Percentiles rank a stretch among this genome's conserved stretches.
phyloP scores from a whole-genome alignment of 2,329 filamentous ascomycete genomes.

The Diplodia scrobiculata region DNA sequence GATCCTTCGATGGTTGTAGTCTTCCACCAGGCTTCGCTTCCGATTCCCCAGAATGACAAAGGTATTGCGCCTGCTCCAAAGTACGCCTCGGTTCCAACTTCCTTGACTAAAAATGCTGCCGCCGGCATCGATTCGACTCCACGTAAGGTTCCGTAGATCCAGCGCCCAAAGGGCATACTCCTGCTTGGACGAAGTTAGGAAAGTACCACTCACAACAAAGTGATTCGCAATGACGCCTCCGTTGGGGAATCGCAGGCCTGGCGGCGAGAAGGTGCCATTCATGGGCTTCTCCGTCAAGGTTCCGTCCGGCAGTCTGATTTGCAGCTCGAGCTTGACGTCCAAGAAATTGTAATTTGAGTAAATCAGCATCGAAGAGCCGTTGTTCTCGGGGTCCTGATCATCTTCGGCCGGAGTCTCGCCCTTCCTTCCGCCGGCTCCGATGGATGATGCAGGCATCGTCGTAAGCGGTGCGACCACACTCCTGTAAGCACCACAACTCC shows the following conservation, averaged over 20 bases:
- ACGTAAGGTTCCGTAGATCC: conserved; percentile 82
- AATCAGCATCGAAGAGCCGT: conserved; percentile 75
- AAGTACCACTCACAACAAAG: conserved; percentile 96
- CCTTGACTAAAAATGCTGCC: conserved; percentile 91
- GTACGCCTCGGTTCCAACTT: conserved; percentile 92
- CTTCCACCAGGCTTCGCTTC: conserved; percentile 89
- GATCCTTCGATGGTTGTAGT: conserved; percentile 96
- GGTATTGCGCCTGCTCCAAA: conserved; percentile 91
- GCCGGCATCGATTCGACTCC: conserved; percentile 94
- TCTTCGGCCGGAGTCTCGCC: conserved; percentile 32
- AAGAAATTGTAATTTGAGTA: conserved; percentile 99
- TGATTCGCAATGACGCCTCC: conserved; percentile 93
- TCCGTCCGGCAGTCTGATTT: conserved; percentile 82
- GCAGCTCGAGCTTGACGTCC: conserved; percentile 92
- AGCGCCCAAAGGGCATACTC: conserved; percentile 97
- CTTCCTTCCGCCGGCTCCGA: conserved; percentile 60
- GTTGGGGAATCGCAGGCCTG: conserved; percentile 91
- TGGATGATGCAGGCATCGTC: conserved; percentile 63
- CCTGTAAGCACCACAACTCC: conserved; percentile 93
- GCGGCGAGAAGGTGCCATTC: conserved; percentile 82
- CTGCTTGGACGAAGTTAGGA: conserved; percentile 95
- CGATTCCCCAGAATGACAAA: conserved; percentile 95
- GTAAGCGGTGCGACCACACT: conserved; percentile 88
- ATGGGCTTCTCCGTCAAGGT: conserved; percentile 83
- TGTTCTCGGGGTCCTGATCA: conserved; percentile 44